Conservation (phyloP, 2,329 filamentous ascomycete genomes). For the Ophiosphaerella narmari region DNA sequence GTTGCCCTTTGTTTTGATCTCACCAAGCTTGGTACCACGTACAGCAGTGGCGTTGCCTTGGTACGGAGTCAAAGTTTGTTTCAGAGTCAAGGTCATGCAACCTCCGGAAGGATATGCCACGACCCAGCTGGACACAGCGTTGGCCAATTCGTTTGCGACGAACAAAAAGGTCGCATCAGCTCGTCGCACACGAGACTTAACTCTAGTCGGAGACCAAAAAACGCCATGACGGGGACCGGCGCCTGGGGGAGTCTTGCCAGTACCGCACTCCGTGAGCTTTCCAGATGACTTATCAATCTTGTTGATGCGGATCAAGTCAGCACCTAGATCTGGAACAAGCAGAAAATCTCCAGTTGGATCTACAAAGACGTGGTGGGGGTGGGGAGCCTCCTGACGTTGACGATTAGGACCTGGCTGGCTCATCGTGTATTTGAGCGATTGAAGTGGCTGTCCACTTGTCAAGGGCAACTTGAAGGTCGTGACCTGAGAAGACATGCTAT, state of each 20-base stretch:
- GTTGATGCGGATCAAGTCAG: constrained; percentile 61
- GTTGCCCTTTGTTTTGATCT: constrained; percentile 39
- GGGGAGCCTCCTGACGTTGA: constrained; percentile 59
- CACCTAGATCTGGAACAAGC: constrained; percentile 59
- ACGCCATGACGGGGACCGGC: constrained; percentile 60
- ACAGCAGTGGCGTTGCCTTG: constrained; percentile 34
- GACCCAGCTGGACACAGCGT: constrained; percentile 37
- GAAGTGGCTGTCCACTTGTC: constrained; percentile 29
- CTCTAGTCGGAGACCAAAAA: constrained; percentile 51
- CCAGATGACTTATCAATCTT: constrained; percentile 54
- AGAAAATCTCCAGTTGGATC: constrained; percentile 58
- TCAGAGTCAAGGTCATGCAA: constrained; percentile 37
- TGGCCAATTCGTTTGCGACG: constrained; percentile 41
- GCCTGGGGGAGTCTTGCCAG: constrained; percentile 51
- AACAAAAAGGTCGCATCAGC: constrained; percentile 33
- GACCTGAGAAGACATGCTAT: constrained; percentile 36
- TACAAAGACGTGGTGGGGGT: constrained; percentile 59
- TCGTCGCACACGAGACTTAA: constrained; percentile 23
- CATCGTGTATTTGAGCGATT: constrained; percentile 38
- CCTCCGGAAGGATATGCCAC: constrained; percentile 35
- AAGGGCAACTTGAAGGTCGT: constrained; percentile 45
- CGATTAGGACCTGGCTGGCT: constrained; percentile 49
- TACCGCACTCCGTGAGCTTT: constrained; percentile 52
- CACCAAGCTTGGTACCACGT: constrained; percentile 37
- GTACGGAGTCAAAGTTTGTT: constrained; percentile 41